A percentile compares a stretch with the other conserved stretches of the same genome.
Evolutionary conservation across 306 rosid genomes (phyloP).

Genomic region (Prunus davidiana): DNA sequence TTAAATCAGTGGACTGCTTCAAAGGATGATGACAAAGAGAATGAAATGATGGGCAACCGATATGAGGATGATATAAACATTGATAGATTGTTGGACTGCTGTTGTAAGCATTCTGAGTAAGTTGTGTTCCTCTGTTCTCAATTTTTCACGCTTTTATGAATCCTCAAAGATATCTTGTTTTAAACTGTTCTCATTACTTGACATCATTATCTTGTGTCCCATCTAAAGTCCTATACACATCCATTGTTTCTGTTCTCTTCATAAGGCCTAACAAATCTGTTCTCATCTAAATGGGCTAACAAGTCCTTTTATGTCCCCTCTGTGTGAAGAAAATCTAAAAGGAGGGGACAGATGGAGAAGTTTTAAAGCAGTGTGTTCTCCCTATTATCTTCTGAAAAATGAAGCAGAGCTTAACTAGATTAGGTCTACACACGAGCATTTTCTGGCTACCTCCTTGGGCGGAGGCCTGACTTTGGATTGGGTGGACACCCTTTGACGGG

Average conservation of each 20-base stretch:
- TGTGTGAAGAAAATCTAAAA: background rate
- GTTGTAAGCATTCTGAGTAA: slow-evolving; percentile 51
- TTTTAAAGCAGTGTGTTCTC: no score
- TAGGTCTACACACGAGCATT: no score
- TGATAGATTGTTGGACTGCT: slow-evolving; percentile 59
- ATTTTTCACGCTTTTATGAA: background rate
- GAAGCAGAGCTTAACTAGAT: no score
- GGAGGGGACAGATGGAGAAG: background rate
- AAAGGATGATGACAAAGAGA: slow-evolving; percentile 33
- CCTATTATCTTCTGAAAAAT: no score
- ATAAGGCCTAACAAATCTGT: no score
- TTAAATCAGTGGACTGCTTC: slow-evolving; percentile 63
- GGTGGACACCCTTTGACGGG: no score
- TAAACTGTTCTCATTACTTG: background rate
- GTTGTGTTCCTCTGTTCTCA: slow-evolving; percentile 1
- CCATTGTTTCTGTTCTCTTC: no score
- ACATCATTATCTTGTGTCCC: background rate
- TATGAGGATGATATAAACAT: slow-evolving; percentile 30
- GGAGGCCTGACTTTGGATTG: no score
- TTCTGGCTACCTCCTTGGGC: no score
- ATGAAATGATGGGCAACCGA: slow-evolving; percentile 22
- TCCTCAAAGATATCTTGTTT: background rate
- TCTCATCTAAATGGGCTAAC: no score
- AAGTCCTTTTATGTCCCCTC: no score
- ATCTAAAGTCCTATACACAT: background rate